phyloP scores from a whole-genome alignment of 306 rosid species.

The Lathyrus tuberosus region DNA sequence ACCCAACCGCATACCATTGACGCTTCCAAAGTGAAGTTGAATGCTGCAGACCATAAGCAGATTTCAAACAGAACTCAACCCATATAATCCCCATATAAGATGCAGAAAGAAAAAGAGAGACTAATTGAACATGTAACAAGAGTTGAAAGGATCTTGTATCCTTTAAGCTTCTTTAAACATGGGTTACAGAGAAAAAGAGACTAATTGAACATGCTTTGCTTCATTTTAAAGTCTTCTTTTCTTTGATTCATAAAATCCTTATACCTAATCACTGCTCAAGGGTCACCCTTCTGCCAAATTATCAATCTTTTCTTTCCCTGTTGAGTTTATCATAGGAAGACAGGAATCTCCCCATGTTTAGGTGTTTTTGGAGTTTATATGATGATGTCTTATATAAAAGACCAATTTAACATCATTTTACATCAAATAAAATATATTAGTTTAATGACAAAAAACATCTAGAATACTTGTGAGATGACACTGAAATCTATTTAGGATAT shows the following conservation, averaged over 20 bases:
- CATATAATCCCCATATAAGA: slow-evolving; percentile 67
- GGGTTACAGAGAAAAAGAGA: slow-evolving; percentile 33
- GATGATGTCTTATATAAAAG: neutral
- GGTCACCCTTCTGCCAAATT: slow-evolving; percentile 42
- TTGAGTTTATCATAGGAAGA: slow-evolving; percentile 43
- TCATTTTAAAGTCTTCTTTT: slow-evolving; percentile 57
- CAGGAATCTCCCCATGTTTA: slow-evolving; percentile 39
- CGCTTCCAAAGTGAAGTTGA: slow-evolving; percentile 72
- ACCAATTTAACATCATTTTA: neutral
- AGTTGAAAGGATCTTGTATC: slow-evolving; percentile 34
- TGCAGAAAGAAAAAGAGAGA: slow-evolving; percentile 17
- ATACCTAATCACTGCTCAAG: slow-evolving; percentile 45
- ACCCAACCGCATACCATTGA: slow-evolving; percentile 85
- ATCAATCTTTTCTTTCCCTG: slow-evolving; percentile 36
- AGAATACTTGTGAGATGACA: slow-evolving; percentile 4
- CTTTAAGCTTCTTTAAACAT: slow-evolving; percentile 40
- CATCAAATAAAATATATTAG: neutral
- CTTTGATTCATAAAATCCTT: slow-evolving; percentile 40
- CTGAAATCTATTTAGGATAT: slow-evolving; percentile 1
- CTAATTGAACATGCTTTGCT: slow-evolving; percentile 37
- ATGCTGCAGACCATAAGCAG: slow-evolving; percentile 73
- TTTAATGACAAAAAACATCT: neutral
- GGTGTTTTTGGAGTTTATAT: neutral
- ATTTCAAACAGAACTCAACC: slow-evolving; percentile 77
- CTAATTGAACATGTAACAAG: neutral